These are phyloP conservation scores for Gossypium gossypioides DNA, from an alignment of 441 rosid species.

Conservation along the genomic window DNA sequence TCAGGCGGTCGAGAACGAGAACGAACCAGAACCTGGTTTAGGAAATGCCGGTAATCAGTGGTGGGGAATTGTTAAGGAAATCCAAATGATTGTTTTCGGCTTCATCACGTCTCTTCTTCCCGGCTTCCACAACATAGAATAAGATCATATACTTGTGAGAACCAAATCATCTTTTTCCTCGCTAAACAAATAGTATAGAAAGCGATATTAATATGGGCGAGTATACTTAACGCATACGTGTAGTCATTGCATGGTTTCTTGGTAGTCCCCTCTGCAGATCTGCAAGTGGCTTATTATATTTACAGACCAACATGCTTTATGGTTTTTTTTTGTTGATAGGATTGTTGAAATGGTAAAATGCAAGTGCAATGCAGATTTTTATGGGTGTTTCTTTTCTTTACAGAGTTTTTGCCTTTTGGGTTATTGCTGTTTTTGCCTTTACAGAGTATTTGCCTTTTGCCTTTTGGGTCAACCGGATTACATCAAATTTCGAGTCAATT, in stretches of 20 bases:
- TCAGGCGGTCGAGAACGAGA: constrained; percentile 44
- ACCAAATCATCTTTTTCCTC: background rate
- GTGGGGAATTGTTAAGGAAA: constrained; percentile 96
- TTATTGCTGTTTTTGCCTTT: background rate
- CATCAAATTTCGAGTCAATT: too few relatives aligned
- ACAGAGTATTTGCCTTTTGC: background rate
- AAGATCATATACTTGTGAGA: constrained; percentile 18
- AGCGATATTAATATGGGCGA: background rate
- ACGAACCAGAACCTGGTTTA: constrained; percentile 31
- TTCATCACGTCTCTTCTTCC: constrained; percentile 94
- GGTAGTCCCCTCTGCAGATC: background rate
- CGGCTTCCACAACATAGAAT: constrained; percentile 85
- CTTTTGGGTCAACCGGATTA: background rate
- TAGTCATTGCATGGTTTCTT: background rate
- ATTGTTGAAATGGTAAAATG: background rate
- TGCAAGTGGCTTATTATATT: background rate
- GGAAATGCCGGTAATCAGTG: constrained; percentile 57
- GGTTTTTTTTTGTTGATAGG: background rate
- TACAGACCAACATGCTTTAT: background rate
- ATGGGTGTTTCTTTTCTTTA: background rate
- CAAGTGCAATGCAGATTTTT: background rate
- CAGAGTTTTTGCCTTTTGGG: background rate
- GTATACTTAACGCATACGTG: background rate
- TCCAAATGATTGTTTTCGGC: constrained; percentile 91
- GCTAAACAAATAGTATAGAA: background rate